Conservation (phyloP, 305 asterid species). For the Euphrasia arctica region DNA sequence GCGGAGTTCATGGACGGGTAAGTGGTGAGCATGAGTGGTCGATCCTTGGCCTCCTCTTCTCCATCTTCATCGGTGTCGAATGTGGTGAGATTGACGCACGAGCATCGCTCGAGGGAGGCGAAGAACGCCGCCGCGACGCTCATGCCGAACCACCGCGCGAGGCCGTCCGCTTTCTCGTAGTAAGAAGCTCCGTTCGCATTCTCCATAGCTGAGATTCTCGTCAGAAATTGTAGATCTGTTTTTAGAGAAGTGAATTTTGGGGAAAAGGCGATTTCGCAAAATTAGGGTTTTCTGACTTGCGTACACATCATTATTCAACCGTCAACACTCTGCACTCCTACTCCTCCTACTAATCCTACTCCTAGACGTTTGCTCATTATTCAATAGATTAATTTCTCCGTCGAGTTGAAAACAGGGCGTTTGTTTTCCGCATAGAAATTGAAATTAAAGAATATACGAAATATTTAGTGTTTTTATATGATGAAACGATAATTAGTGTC, state of each 20-base stretch:
- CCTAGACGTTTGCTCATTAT: too few species aligned
- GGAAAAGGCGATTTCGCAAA: conserved; percentile 2
- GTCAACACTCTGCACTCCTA: too few species aligned
- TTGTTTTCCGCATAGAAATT: too few species aligned
- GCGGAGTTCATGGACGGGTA: conserved; percentile 39
- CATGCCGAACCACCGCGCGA: conserved; percentile 83
- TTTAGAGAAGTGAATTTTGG: conserved; percentile 2
- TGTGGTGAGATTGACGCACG: conserved; percentile 84
- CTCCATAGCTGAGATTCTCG: conserved; percentile 38
- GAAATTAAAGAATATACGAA: too few species aligned
- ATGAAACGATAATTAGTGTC: too few species aligned
- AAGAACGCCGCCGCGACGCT: conserved; percentile 89
- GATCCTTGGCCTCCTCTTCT: conserved; percentile 80
- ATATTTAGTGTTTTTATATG: too few species aligned
- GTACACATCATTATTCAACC: too few species aligned
- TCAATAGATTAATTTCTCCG: too few species aligned
- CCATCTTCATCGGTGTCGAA: conserved; percentile 77
- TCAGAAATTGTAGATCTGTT: conserved; percentile 15
- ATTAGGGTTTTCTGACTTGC: too few species aligned
- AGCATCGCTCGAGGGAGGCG: conserved; percentile 86
- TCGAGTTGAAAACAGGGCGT: too few species aligned
- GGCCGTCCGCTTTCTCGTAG: conserved; percentile 67
- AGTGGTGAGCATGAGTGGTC: conserved; percentile 71
- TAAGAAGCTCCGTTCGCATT: conserved; percentile 39
- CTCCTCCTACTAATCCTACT: too few species aligned